Evolutionary conservation across 2,329 filamentous ascomycete species (phyloP).

Genomic region (Parasarocladium wereldwijsianum): DNA sequence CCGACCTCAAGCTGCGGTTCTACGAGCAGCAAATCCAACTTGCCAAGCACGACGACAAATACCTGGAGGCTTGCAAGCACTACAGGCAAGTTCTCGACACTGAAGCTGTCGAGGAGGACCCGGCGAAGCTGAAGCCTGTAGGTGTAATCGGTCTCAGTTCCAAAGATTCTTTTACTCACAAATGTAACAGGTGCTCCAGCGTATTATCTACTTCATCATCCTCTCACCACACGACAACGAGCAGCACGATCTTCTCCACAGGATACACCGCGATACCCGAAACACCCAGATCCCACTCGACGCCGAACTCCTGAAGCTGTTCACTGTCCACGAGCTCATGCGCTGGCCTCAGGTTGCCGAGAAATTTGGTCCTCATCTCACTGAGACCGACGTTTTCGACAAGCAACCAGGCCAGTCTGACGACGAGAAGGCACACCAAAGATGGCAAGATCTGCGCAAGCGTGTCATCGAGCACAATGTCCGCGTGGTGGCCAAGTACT

Average conservation of each 20-base stretch:
- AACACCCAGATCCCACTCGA: conserved; percentile 67
- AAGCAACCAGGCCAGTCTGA: conserved; percentile 45
- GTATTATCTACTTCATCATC: conserved; percentile 95
- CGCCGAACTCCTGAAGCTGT: conserved; percentile 77
- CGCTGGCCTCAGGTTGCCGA: conserved; percentile 90
- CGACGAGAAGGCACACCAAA: conserved; percentile 67
- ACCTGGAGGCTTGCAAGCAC: conserved; percentile 94
- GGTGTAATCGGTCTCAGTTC: conserved; percentile 16
- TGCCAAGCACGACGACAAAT: conserved; percentile 94
- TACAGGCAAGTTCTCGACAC: conserved; percentile 96
- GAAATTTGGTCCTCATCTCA: conserved; percentile 78
- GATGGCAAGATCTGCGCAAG: conserved; percentile 93
- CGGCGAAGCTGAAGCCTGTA: conserved; percentile 73
- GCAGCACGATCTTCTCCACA: conserved; percentile 91
- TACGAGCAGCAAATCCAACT: conserved; percentile 96
- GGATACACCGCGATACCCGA: conserved; percentile 73
- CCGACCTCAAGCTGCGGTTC: conserved; percentile 86
- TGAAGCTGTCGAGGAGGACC: conserved; percentile 83
- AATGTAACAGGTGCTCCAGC: conserved; percentile 57
- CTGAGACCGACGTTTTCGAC: conserved; percentile 80
- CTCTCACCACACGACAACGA: conserved; percentile 97
- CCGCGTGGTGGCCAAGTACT: conserved; percentile 94
- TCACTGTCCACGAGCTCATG: conserved; percentile 94
- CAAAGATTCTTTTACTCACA: background rate
- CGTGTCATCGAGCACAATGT: conserved; percentile 99